Evolutionary conservation across 805 yeast genomes (phyloP).

Genomic region (Starmerella cellae): DNA sequence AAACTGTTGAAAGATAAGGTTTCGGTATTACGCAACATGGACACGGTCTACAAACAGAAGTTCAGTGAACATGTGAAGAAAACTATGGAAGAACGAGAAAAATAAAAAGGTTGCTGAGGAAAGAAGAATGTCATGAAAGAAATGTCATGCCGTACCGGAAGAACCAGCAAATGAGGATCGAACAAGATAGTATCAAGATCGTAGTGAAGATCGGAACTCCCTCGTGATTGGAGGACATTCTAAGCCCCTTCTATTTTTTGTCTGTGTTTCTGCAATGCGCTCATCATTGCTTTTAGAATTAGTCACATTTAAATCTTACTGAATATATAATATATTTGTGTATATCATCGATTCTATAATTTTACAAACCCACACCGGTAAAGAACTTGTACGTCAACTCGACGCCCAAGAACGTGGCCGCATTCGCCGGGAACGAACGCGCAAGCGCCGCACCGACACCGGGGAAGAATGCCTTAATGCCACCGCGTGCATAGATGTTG

Average conservation of each 20-base stretch:
- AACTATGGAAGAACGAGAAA: no score
- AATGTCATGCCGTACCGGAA: no score
- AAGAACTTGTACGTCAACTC: constrained; percentile 48
- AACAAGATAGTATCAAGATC: no score
- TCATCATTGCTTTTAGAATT: neutral
- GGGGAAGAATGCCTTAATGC: constrained; percentile 87
- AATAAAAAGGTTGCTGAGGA: no score
- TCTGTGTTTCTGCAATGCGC: neutral
- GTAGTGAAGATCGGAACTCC: no score
- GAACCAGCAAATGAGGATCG: no score
- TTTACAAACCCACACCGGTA: constrained; percentile 15
- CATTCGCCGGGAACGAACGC: constrained; percentile 95
- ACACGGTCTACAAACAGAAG: constrained; percentile 26
- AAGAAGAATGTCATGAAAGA: no score
- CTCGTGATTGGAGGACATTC: no score
- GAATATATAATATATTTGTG: neutral
- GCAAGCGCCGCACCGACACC: constrained; percentile 93
- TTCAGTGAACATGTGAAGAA: constrained; percentile 9
- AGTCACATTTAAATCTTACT: neutral
- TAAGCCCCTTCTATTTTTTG: no score
- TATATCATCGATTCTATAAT: neutral
- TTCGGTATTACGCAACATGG: constrained; percentile 48
- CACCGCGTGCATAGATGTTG: constrained; percentile 60
- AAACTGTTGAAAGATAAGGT: constrained; percentile 64
- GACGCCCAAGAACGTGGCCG: constrained; percentile 96